These are phyloP conservation scores for Hsuehochloa calcarea DNA, from an alignment of 176 grass and related monocot species.

Conservation along the genomic window DNA sequence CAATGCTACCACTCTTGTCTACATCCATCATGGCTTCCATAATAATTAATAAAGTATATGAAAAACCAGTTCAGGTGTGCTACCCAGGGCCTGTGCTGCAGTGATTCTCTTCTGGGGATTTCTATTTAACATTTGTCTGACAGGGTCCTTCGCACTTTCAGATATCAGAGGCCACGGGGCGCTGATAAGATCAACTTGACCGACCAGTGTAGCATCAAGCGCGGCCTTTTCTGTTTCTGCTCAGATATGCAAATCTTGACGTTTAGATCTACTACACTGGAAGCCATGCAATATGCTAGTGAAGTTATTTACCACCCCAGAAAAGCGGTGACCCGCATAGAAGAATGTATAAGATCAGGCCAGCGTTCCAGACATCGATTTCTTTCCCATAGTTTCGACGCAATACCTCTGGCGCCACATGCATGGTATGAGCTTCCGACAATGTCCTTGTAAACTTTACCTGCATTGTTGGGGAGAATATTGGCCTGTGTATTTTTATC, in stretches of 20 bases:
- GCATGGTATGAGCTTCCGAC: constrained; percentile 80
- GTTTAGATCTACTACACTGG: neutral
- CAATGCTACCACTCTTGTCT: constrained; percentile 80
- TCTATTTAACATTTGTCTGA: constrained; percentile 55
- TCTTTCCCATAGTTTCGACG: constrained; percentile 67
- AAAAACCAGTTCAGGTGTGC: neutral
- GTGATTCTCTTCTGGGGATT: constrained; percentile 61
- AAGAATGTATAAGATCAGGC: constrained; percentile 84
- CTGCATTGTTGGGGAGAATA: constrained; percentile 30
- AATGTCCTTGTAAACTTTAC: constrained; percentile 62
- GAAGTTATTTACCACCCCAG: constrained; percentile 56
- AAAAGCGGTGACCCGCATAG: constrained; percentile 64
- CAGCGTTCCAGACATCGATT: constrained; percentile 78
- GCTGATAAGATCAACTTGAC: constrained; percentile 40
- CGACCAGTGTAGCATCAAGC: constrained; percentile 52
- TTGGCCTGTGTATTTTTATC: neutral
- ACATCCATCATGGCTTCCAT: constrained; percentile 44
- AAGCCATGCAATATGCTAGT: neutral
- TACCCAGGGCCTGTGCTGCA: constrained; percentile 62
- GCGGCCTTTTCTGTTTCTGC: constrained; percentile 77
- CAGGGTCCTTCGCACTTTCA: constrained; percentile 66
- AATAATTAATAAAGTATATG: too few species aligned
- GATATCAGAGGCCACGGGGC: constrained; percentile 69
- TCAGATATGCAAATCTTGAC: constrained; percentile 23
- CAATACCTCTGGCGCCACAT: constrained; percentile 76